phyloP scores from a whole-genome alignment of 331 rosid genomes.

The Quercus lobata region DNA sequence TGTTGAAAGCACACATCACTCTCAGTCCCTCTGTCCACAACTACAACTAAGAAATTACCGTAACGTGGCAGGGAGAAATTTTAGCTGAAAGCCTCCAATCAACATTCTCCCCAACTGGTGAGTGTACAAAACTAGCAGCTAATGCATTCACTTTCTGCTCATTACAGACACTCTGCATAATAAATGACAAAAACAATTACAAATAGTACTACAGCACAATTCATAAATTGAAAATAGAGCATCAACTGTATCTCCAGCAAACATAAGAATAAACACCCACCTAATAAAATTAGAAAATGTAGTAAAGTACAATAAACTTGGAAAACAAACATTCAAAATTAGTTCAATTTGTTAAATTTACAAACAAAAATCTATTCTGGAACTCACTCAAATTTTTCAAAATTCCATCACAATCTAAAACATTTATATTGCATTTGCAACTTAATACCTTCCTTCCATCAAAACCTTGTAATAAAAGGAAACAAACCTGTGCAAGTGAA shows the following conservation, averaged over 20 bases:
- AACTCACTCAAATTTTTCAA: constrained; percentile 3
- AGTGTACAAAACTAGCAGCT: constrained; percentile 82
- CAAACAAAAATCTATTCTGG: background rate
- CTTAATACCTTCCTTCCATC: constrained; percentile 9
- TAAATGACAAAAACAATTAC: constrained; percentile 17
- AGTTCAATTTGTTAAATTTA: background rate
- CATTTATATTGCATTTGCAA: background rate
- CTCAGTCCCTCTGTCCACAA: constrained; percentile 7
- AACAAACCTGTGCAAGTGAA: constrained; percentile 88
- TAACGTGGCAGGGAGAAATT: constrained; percentile 91
- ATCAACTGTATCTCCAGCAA: background rate
- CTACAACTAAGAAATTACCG: constrained; percentile 49
- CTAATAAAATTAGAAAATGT: background rate
- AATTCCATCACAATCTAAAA: background rate
- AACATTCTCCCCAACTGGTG: constrained; percentile 89
- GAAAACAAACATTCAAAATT: background rate
- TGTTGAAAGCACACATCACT: background rate
- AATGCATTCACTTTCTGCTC: constrained; percentile 90
- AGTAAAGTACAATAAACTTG: constrained; percentile 7
- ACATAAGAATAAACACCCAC: constrained; percentile 2
- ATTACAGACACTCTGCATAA: constrained; percentile 77
- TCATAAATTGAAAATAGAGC: background rate
- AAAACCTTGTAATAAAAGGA: constrained; percentile 13
- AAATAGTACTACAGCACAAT: background rate
- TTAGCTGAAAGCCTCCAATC: constrained; percentile 96